Percentiles rank a stretch among this genome's conserved stretches.
These are phyloP conservation scores for Tolypocladium sp. DNA, from an alignment of 2,329 filamentous ascomycete genomes.

Conservation along the genomic window DNA sequence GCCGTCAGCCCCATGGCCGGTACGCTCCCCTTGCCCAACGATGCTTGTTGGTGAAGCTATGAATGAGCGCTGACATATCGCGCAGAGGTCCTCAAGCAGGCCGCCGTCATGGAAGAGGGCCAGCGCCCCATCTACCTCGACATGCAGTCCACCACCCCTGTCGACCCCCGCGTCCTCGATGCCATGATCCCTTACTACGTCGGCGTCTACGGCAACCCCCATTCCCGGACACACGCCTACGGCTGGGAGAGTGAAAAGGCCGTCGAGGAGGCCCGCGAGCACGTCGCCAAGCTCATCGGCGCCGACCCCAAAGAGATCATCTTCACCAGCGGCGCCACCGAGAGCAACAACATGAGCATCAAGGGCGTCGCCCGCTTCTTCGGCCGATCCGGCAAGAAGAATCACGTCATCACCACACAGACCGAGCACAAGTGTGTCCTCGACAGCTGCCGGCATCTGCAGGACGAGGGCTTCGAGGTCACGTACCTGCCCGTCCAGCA, in stretches of 20 bases:
- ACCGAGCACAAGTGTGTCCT: conserved; percentile 99
- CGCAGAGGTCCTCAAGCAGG: conserved; percentile 75
- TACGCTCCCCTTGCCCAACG: conserved; percentile 7
- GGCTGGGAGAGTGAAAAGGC: conserved; percentile 97
- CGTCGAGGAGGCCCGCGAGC: conserved; percentile 74
- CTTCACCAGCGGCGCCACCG: conserved; percentile 94
- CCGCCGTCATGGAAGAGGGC: conserved; percentile 86
- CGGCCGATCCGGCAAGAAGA: conserved; percentile 88
- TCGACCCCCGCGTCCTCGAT: conserved; percentile 89
- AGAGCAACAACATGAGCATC: conserved; percentile 99
- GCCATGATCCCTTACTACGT: conserved; percentile 94
- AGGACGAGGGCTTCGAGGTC: conserved; percentile 92
- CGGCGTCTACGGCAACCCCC: conserved; percentile 90
- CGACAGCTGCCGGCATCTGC: conserved; percentile 91
- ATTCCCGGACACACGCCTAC: conserved; percentile 94
- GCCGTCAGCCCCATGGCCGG: conserved; percentile 72
- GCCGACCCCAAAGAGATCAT: conserved; percentile 97
- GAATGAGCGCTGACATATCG: conserved; percentile 2
- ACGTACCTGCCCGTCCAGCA: conserved; percentile 90
- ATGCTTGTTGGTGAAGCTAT: background rate
- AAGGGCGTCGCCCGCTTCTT: conserved; percentile 97
- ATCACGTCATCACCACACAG: conserved; percentile 93
- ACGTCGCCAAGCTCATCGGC: conserved; percentile 81
- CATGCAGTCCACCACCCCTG: conserved; percentile 94
- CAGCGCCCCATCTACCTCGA: conserved; percentile 93